Percentiles rank a stretch among this genome's conserved stretches.
These are phyloP conservation scores for Tuber aestivum DNA, from an alignment of 495 filamentous ascomycete genomes.

Conservation along the genomic window DNA sequence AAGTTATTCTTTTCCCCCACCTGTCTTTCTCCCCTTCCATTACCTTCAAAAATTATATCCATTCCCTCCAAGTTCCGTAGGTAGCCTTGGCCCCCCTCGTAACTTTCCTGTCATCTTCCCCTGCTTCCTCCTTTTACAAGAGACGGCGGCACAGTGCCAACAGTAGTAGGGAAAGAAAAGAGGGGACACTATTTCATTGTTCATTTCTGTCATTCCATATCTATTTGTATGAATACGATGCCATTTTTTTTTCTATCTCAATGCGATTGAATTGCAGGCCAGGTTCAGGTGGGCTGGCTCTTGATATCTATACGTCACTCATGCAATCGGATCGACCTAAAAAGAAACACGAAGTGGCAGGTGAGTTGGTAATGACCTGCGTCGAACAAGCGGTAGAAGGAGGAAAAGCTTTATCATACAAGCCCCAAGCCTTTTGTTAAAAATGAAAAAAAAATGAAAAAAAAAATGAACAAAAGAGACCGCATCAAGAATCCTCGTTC, in stretches of 20 bases:
- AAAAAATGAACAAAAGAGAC: not conserved
- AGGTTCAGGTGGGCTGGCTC: not conserved
- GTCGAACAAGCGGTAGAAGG: not conserved
- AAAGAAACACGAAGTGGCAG: not conserved
- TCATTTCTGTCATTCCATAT: not conserved
- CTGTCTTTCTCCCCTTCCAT: not conserved
- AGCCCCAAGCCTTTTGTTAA: not conserved
- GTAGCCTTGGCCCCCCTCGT: not conserved
- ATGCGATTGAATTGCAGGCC: not conserved
- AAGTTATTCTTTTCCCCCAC: not conserved
- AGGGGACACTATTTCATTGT: not conserved
- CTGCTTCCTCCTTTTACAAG: not conserved
- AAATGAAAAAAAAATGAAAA: not conserved
- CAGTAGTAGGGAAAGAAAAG: not conserved
- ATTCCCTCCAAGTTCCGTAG: not conserved
- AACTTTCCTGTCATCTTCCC: not conserved
- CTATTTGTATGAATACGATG: not conserved
- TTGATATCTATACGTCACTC: not conserved
- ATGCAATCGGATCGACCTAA: not conserved
- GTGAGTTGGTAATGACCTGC: not conserved
- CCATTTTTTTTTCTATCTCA: not conserved
- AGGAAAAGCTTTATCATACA: not conserved
- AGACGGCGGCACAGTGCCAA: not conserved
- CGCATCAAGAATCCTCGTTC: constrained; percentile 49
- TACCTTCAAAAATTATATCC: not conserved